phyloP scores from a whole-genome alignment of 805 yeast genomes.

The Danielozyma ontarioensis region DNA sequence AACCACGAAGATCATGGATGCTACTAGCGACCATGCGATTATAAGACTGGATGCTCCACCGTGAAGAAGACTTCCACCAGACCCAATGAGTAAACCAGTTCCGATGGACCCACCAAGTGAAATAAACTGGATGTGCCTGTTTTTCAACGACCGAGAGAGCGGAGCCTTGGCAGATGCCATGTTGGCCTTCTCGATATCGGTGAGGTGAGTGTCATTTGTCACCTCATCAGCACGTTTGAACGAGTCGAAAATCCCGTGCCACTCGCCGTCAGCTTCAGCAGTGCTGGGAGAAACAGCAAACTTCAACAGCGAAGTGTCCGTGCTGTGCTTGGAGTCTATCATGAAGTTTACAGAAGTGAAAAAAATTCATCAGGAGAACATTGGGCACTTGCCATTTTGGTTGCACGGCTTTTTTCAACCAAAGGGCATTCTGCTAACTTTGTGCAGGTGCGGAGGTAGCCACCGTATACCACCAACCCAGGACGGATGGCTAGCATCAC shows the following conservation, averaged over 20 bases:
- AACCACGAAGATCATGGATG: slow-evolving; percentile 11
- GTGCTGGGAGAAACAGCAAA: no score
- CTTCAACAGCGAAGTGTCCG: no score
- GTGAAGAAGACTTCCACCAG: slow-evolving; percentile 9
- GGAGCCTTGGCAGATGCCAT: slow-evolving; percentile 23
- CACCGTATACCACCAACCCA: no score
- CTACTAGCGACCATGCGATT: slow-evolving; percentile 13
- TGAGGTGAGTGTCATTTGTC: slow-evolving; percentile 4
- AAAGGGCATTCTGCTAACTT: background rate
- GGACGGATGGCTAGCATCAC: no score
- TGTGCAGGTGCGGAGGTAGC: no score
- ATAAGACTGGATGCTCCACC: slow-evolving; percentile 16
- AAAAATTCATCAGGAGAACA: no score
- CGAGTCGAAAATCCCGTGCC: slow-evolving; percentile 19
- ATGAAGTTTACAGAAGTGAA: no score
- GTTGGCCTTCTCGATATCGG: slow-evolving; percentile 32
- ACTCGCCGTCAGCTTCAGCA: no score
- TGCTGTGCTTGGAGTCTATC: no score
- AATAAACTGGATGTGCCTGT: slow-evolving; percentile 22
- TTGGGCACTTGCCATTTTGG: background rate
- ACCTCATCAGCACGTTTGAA: slow-evolving; percentile 21
- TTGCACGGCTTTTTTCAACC: background rate
- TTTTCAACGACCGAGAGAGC: slow-evolving; percentile 16
- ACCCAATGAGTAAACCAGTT: slow-evolving; percentile 19
- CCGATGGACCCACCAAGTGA: slow-evolving; percentile 27